Base-by-base conservation (phyloP, 1,139 yeast species). In the Pichia kudriavzevii region DNA sequence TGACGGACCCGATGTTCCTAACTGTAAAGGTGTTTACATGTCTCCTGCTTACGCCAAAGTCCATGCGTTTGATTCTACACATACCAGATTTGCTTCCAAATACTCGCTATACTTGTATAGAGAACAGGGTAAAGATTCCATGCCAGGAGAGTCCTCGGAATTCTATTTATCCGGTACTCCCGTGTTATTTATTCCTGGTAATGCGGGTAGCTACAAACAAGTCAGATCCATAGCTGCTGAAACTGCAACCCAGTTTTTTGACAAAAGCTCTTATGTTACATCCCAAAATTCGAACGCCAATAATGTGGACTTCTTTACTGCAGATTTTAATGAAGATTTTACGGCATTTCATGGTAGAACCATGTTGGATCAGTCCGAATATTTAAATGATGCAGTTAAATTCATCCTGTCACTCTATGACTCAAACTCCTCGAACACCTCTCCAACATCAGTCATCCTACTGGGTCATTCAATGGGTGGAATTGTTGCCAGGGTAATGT, bases 401-500 rank as follows among this genome's bases (percentile, higher is more conserved):
- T 87, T 78, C 53, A 87, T 91, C 16, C 61, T 91, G 14, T 70
- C 74, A 4, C 60, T 91, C 9, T 91, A 91, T 51, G 44, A 27
- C 22, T 32, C 45, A 11, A 45, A 48, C 29, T 46, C 47, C 6
- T 46, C 56, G 10, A 50, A 47, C 38, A 94, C 95, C 0, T 6
- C 9, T 3, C 47, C 47, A 20, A 61, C 61, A 22, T 79, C 95
- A 0, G 95, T 93, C 5, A 72, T 88, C 1, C 54, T 93, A 0
- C 53, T 93, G 4, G 96, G 87, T 2, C 99, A 93, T 60, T 91
- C 98, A 1, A 88, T 88, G 97, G 97, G 97, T 24, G 97, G 97
- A 4, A 74, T 88, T 13, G 96, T 88, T 2, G 80, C 95, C 4
- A 64, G 96, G 40, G 77, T 82, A 1, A 73, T 85, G 75, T 64